Conservation (phyloP, 1,284 basidiomycete genomes). For the Coriolopsis trogii region DNA sequence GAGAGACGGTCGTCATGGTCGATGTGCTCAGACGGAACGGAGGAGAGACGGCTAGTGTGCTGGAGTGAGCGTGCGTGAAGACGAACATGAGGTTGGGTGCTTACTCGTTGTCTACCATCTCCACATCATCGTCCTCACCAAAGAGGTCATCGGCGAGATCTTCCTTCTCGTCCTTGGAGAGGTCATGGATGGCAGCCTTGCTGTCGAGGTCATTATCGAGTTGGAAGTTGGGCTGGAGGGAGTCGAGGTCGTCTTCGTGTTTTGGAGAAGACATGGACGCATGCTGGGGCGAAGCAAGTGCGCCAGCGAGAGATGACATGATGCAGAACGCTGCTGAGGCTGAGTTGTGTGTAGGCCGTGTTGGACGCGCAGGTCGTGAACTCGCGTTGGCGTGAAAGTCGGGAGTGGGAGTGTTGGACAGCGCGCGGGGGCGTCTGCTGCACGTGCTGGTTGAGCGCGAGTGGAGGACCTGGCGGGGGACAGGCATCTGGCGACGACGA, state of each 20-base stretch:
- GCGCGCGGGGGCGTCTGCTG: too few relatives aligned
- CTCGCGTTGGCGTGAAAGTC: too few relatives aligned
- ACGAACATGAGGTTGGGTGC: too few relatives aligned
- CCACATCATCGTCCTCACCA: slow-evolving; percentile 68
- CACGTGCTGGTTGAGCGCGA: too few relatives aligned
- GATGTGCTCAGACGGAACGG: slow-evolving; percentile 49
- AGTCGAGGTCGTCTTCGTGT: slow-evolving; percentile 14
- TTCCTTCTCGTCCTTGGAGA: slow-evolving; percentile 50
- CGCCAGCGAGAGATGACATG: slow-evolving; percentile 47
- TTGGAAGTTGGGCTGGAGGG: slow-evolving; percentile 22
- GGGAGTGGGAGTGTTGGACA: too few relatives aligned
- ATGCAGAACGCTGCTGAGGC: too few relatives aligned
- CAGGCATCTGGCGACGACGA: too few relatives aligned
- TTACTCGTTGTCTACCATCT: slow-evolving; percentile 47
- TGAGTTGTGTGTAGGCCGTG: neutral
- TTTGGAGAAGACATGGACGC: slow-evolving; percentile 14
- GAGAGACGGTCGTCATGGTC: slow-evolving; percentile 66
- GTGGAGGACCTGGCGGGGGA: too few relatives aligned
- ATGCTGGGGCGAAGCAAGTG: slow-evolving; percentile 33
- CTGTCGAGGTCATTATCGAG: neutral
- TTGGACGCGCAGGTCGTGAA: too few relatives aligned
- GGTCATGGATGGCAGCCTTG: too few relatives aligned
- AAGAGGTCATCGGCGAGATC: slow-evolving; percentile 81
- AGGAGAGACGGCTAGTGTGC: slow-evolving; percentile 30
- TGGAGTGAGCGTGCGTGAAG: neutral